Evolutionary conservation across 2,329 filamentous ascomycete genomes (phyloP).

Genomic region (Shiraia sp.): DNA sequence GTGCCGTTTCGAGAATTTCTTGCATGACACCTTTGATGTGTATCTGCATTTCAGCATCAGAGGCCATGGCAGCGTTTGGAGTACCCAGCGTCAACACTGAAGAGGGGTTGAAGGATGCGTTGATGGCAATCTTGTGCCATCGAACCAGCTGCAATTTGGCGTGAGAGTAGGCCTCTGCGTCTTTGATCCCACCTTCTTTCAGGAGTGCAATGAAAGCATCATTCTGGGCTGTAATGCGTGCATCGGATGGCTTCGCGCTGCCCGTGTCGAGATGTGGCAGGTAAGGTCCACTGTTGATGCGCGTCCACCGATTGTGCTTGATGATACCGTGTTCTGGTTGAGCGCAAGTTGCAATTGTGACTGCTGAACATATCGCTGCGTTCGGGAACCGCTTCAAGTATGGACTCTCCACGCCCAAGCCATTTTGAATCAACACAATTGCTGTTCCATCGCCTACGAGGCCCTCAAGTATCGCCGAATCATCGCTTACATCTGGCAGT

Average conservation of each 20-base stretch:
- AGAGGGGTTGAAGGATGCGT: constrained; percentile 74
- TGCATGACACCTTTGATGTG: constrained; percentile 70
- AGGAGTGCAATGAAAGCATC: constrained; percentile 59
- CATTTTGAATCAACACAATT: constrained; percentile 72
- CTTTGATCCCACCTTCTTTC: constrained; percentile 64
- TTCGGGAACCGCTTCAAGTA: constrained; percentile 65
- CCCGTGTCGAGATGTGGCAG: constrained; percentile 53
- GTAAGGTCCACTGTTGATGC: constrained; percentile 71
- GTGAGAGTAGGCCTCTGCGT: constrained; percentile 67
- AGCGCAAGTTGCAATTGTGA: constrained; percentile 71
- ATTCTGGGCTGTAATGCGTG: constrained; percentile 50
- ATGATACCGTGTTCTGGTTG: constrained; percentile 66
- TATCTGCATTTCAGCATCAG: constrained; percentile 63
- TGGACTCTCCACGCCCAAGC: constrained; percentile 69
- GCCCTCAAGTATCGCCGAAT: constrained; percentile 64
- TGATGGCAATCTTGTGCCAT: constrained; percentile 79
- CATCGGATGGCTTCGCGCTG: constrained; percentile 22
- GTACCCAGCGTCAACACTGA: constrained; percentile 68
- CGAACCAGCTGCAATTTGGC: constrained; percentile 69
- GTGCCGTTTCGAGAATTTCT: constrained; percentile 68
- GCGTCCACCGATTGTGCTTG: constrained; percentile 73
- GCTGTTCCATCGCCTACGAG: constrained; percentile 59
- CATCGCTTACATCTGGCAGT: constrained; percentile 66
- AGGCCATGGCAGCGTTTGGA: constrained; percentile 68
- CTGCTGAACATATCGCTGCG: constrained; percentile 66